Evolutionary conservation across 2,329 filamentous ascomycete genomes (phyloP), one percentile per base, ranked within the genome.

Genomic region (Alternaria sp.): DNA sequence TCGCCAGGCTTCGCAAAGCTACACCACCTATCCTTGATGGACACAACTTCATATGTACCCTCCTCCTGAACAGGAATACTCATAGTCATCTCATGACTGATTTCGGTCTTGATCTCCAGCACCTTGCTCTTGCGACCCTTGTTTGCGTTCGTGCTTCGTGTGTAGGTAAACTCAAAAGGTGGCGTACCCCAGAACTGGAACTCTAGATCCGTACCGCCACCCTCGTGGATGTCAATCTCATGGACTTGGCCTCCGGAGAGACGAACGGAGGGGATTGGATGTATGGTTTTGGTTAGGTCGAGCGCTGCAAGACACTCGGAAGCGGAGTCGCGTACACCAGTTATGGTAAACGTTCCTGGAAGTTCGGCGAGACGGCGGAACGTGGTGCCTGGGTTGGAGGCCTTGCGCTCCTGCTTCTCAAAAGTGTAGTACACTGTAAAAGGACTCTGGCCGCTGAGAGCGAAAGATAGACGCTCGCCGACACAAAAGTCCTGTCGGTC

Each of bases 161-260:
- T 98, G 78, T 96, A 98, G 58, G 94, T 97, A 76, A 98, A 99
- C 80, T 98, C 95, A 73, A 99, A 99, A 1, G 95, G 95, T 63
- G 95, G 93, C 6, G 92, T 94, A 57, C 96, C 95, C 83, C 91
- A 94, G 80, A 99, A 99, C 72, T 97, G 92, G 71, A 99, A 98
- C 7, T 93, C 82, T 53, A 99, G 93, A 75, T 97, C 92, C 1
- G 95, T 93, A 76, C 96, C 91, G 63, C 93, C 93, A 68, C 95
- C 95, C 82, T 99, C 94, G 77, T 98, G 96, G 64, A 99, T 99
- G 75, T 98, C 95, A 36, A 96, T 89, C 67, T 91, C 88, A 7
- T 89, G 87, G 60, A 92, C 89, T 63, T 87, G 87, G 30, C 96
- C 96, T 72, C 92, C 91, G 73, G 91, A 94, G 67, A 99, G 92